phyloP scores from a whole-genome alignment of 352 stramenopile species.

The Phytophthora sp. region DNA sequence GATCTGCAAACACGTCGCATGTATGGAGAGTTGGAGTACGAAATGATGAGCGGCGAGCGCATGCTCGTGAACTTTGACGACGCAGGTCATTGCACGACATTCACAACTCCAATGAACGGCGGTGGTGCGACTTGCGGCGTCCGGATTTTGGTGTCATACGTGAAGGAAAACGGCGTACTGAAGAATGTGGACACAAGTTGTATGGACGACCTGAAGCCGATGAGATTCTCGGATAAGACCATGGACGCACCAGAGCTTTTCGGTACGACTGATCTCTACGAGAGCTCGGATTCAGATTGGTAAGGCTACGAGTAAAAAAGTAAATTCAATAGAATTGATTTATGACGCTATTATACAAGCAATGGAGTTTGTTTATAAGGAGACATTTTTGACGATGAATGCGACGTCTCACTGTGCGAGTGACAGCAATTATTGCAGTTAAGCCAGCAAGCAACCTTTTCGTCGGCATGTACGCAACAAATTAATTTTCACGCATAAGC shows the following conservation, averaged over 20 bases:
- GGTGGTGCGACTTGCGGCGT: constrained; percentile 65
- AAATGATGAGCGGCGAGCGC: constrained; percentile 49
- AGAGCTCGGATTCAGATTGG: constrained; percentile 26
- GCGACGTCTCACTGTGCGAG: background rate
- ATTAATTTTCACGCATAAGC: background rate
- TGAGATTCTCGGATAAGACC: constrained; percentile 49
- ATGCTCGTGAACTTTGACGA: constrained; percentile 79
- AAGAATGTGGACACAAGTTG: constrained; percentile 72
- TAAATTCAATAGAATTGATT: constrained; percentile 20
- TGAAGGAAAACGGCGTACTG: constrained; percentile 60
- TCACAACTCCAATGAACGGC: constrained; percentile 63
- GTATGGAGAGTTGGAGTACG: constrained; percentile 63
- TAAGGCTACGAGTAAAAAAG: constrained; percentile 15
- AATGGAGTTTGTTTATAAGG: background rate
- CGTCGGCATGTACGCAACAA: background rate
- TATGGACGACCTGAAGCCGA: constrained; percentile 56
- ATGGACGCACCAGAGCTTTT: constrained; percentile 48
- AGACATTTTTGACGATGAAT: background rate
- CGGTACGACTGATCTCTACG: constrained; percentile 48
- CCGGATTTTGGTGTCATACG: constrained; percentile 71
- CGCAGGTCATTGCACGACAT: constrained; percentile 78
- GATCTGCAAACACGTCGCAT: constrained; percentile 59
- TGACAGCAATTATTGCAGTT: background rate
- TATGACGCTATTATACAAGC: constrained; percentile 2
- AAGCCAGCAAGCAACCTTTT: background rate